Base-by-base conservation (phyloP, 257 asterid genomes). In the Nicotiana paniculata region DNA sequence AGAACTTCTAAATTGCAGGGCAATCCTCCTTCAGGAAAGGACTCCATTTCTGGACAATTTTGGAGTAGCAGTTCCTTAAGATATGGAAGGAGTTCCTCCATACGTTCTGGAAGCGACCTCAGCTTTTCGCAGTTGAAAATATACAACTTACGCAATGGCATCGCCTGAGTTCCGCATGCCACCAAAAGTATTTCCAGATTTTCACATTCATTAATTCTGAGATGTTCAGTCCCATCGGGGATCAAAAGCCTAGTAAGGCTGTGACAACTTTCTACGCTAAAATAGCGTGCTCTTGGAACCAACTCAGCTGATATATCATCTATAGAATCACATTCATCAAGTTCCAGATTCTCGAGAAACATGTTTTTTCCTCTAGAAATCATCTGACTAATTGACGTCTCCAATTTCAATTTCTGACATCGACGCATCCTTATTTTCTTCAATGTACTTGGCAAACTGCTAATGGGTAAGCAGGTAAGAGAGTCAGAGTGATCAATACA, bases 21-120 rank as follows among this genome's bases (percentile, higher is more conserved):
- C 65, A 83, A 65, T 54, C 82, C 85, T 37, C 64, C 80, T 16
- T 67, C 74, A 3, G 83, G 83, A 15, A 83, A 78, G 28, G 51
- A 57, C 3, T 57, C 82, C 0, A 83, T 55, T 58, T 77, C 75
- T 1, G 83, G 64, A 55, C 82, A 83, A 28, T 17, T 0, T 3
- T 0, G 0, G 4, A 83, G 18, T 3, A 0, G 0, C 17, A 77
- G 37, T n/a, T 0, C 4, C 7, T 16, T 37, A 37, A 83, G 85
- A 21, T 53, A 83, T 65, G 78, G 85, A 46, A 83, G 33, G 72
- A 68, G 84, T 35, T 61, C 4, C 4, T 15, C 46, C 81, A 39
- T 57, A 9, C 18, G 11, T 24, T 70, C 74, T 6, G 81, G 84
- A 16, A 82, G 48, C 2, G 53, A 26, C 74, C 72, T 82, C 32